These are phyloP conservation scores for Aspergillus cristatus DNA, from an alignment of 495 filamentous ascomycete species.

Conservation along the genomic window DNA sequence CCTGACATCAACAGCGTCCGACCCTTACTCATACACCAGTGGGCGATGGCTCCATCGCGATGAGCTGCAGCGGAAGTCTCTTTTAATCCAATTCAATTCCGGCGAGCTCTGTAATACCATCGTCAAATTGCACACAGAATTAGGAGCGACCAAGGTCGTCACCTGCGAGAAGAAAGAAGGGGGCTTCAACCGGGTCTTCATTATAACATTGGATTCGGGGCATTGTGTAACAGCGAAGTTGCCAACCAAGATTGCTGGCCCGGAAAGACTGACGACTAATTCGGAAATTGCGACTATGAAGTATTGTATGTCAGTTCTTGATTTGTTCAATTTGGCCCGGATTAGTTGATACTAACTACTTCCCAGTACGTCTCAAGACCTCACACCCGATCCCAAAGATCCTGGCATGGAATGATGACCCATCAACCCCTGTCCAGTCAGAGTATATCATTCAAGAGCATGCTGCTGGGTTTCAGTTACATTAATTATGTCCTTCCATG, in stretches of 20 bases:
- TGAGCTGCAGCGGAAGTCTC: conserved; percentile 25
- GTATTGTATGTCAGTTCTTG: conserved; percentile 25
- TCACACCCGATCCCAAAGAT: conserved; percentile 31
- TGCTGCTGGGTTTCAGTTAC: conserved; percentile 25
- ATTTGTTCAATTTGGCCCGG: background rate
- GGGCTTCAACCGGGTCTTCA: conserved; percentile 32
- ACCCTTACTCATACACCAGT: conserved; percentile 30
- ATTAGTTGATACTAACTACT: conserved; percentile 3
- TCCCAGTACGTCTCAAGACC: conserved; percentile 23
- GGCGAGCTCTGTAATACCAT: conserved; percentile 22
- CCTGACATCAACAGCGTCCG: conserved; percentile 14
- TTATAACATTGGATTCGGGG: conserved; percentile 28
- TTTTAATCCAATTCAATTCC: conserved; percentile 32
- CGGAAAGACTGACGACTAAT: conserved; percentile 25
- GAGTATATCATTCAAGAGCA: conserved; percentile 42
- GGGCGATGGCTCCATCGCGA: conserved; percentile 37
- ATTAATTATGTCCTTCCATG: conserved; percentile 32
- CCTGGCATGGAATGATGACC: conserved; percentile 33
- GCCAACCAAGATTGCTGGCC: conserved; percentile 29
- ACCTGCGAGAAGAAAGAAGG: conserved; percentile 34
- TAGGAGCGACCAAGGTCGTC: conserved; percentile 13
- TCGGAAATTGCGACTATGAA: conserved; percentile 40
- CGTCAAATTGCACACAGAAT: conserved; percentile 17
- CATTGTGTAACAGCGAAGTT: conserved; percentile 28
- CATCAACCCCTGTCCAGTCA: conserved; percentile 25